A percentile compares a stretch with the other conserved stretches of the same genome.
These are phyloP conservation scores for Ceraceosorus bombacis DNA, from an alignment of 1,284 basidiomycete species.

Conservation along the genomic window DNA sequence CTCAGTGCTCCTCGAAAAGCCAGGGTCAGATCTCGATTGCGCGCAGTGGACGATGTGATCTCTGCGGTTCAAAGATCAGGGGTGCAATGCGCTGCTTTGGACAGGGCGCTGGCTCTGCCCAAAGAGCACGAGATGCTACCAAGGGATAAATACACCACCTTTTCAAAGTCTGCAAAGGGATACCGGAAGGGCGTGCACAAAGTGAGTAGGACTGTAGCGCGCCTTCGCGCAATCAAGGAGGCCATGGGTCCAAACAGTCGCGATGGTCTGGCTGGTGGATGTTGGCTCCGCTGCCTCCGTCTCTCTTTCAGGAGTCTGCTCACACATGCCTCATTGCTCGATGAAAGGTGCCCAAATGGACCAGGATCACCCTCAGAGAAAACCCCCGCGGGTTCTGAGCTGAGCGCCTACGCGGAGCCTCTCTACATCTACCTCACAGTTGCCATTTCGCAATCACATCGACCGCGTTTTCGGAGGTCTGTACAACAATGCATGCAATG, in stretches of 20 bases:
- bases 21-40: constrained; percentile 77
- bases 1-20: constrained; percentile 83
- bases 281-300: background rate
- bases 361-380: constrained; percentile 59
- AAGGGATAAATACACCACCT: constrained; percentile 91
- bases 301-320: background rate
- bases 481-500: too few relatives aligned
- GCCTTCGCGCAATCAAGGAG: background rate
- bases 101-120: constrained; percentile 67
- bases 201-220: constrained; percentile 50
- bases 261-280: background rate
- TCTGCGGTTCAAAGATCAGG: constrained; percentile 74
- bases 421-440: too few relatives aligned
- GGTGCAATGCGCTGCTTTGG: constrained; percentile 66
- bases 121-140: constrained; percentile 80
- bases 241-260: background rate
- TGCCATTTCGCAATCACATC: too few relatives aligned
- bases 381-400: constrained; percentile 74
- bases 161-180: constrained; percentile 56
- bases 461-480: too few relatives aligned
- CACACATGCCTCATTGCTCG: background rate
- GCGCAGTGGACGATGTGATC: constrained; percentile 87
- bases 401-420: too few relatives aligned
- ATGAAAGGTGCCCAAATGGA: constrained; percentile 37
- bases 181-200: constrained; percentile 95